Conservation (phyloP, 495 filamentous ascomycete species). For the Bryoglossum gracile region DNA sequence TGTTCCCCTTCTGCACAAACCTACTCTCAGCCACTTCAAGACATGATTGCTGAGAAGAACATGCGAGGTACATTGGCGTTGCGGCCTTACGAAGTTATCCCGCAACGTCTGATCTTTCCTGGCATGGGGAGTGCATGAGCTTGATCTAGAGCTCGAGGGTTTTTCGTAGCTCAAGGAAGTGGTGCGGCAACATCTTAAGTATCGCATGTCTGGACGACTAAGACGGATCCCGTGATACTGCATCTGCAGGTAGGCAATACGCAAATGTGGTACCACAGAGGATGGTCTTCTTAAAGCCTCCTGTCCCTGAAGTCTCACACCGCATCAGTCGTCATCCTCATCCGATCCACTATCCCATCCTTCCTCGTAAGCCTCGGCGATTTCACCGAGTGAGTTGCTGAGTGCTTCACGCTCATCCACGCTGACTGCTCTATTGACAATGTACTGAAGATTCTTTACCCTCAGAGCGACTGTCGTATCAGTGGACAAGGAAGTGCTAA, state of each 20-base stretch:
- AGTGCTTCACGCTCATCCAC: constrained; percentile 78
- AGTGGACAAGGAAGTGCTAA: constrained; percentile 59
- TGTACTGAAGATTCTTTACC: constrained; percentile 57
- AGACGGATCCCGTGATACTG: too few relatives aligned
- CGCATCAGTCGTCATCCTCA: constrained; percentile 61
- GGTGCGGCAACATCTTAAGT: too few relatives aligned
- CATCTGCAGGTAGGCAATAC: not conserved
- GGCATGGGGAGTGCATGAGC: too few relatives aligned
- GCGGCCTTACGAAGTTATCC: too few relatives aligned
- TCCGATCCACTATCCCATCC: constrained; percentile 86
- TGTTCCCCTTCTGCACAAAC: too few relatives aligned
- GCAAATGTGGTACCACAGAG: not conserved
- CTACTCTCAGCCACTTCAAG: too few relatives aligned
- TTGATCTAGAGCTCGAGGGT: too few relatives aligned
- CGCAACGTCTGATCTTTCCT: too few relatives aligned
- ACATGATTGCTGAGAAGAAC: too few relatives aligned
- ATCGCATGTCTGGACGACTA: too few relatives aligned
- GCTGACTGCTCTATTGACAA: constrained; percentile 50
- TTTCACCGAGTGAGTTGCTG: constrained; percentile 73
- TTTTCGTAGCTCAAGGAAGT: too few relatives aligned
- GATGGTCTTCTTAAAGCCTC: not conserved
- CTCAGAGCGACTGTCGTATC: constrained; percentile 61
- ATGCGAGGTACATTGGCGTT: too few relatives aligned
- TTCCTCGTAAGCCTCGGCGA: constrained; percentile 81
- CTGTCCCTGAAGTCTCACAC: not conserved